Evolutionary conservation across 306 rosid species (phyloP), one percentile per base, ranked within the genome.

Genomic region (Vigna reflexopilosa): DNA sequence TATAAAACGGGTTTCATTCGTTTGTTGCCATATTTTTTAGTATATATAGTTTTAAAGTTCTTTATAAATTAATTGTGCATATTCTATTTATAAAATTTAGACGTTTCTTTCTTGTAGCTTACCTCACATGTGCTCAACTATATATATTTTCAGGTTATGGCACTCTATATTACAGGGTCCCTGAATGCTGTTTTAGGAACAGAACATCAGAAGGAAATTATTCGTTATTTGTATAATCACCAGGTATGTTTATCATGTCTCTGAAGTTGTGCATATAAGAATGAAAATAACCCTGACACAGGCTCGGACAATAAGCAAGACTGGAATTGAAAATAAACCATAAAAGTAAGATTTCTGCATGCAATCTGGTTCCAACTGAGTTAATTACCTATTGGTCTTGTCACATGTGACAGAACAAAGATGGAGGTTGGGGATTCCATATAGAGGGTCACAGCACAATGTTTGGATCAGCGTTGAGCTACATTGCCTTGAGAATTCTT

Each of bases 341-440:
- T n/a, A 7, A 30, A 28, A 14, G 40, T 28, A 28, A 59, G 44
- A 30, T n/a, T 34, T 38, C 17, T 40, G 32, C 51, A 38, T 38
- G 70, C 4, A 34, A 36, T 36, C 9, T 63, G 19, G 70, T n/a
- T 8, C 1, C 67, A 64, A 64, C 16, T 38, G 28, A 36, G 38
- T 64, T 6, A 64, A 7, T 30, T 30, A 30, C 32, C 49, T 64
- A 38, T 12, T 10, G 1, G 10, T 59, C 4, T 59, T 61, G 67
- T 61, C 6, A 30, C 28, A 9, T 20, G 26, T 32, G 12, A 65
- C 72, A 91, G 97, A 89, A 91, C 58, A 83, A 88, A 82, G 97
- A 91, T 54, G 93, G 97, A 48, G 92, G 93, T 2, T 91, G 97
- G 97, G 92, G 97, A 26, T 81, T 89, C 51, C 93, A 91, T 55